phyloP scores from a whole-genome alignment of 179 eudicot genomes.

The Silene coronaria region DNA sequence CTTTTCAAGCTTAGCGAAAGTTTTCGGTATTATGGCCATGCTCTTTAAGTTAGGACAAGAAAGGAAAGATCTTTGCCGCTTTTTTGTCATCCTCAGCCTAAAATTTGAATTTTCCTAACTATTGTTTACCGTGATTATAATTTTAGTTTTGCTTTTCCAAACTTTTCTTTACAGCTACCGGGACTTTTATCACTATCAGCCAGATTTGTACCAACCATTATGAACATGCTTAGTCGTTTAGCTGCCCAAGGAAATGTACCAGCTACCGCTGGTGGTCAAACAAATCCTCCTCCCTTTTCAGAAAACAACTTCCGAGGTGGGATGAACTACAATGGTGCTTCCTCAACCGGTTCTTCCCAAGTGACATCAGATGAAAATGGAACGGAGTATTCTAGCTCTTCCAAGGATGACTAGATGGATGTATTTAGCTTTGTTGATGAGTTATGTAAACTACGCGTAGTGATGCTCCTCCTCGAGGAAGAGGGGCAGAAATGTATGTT shows the following conservation, averaged over 20 bases:
- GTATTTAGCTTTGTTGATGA: not conserved
- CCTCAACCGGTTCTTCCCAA: constrained; percentile 62
- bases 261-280: constrained; percentile 41
- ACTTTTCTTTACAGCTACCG: constrained; percentile 76
- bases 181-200: constrained; percentile 82
- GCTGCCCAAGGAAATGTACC: constrained; percentile 79
- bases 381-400: constrained; percentile 58
- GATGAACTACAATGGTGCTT: constrained; percentile 26
- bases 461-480: constrained; percentile 8
- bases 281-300: constrained; percentile 39
- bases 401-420: constrained; percentile 30
- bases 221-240: constrained; percentile 77
- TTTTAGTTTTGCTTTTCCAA: no score
- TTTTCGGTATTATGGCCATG: not conserved
- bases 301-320: constrained; percentile 39
- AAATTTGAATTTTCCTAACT: no score
- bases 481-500: constrained; percentile 15
- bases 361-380: constrained; percentile 57
- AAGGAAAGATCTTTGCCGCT: no score
- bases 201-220: constrained; percentile 78
- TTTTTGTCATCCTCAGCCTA: no score
- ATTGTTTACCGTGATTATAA: no score
- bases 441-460: not conserved
- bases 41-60: no score
- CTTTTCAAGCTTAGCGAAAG: not conserved